These are phyloP conservation scores for Jaminaea rosea DNA, from an alignment of 1,284 basidiomycete species.

Conservation along the genomic window DNA sequence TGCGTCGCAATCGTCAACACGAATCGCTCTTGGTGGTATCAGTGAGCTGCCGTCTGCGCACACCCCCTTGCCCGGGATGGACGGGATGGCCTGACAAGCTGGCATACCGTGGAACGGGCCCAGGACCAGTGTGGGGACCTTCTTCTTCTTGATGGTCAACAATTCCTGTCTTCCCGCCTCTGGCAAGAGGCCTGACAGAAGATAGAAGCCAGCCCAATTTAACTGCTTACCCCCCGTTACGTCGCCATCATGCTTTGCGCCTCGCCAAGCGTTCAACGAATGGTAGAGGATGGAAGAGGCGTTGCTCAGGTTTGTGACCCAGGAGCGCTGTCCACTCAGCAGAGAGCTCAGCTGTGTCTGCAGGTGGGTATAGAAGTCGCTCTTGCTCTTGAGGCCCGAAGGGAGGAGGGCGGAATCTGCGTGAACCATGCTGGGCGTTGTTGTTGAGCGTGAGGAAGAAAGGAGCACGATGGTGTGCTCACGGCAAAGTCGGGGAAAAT, in stretches of 20 bases:
- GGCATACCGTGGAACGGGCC: slow-evolving; percentile 49
- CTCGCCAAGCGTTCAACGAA: slow-evolving; percentile 33
- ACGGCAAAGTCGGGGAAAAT: too few relatives aligned
- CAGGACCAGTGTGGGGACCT: slow-evolving; percentile 37
- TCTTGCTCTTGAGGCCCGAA: slow-evolving; percentile 42
- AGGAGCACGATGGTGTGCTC: too few relatives aligned
- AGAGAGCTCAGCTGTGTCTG: slow-evolving; percentile 30
- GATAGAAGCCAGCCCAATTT: slow-evolving; percentile 49
- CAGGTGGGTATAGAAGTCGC: slow-evolving; percentile 47
- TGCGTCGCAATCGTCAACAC: slow-evolving; percentile 44
- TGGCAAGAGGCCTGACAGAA: slow-evolving; percentile 45
- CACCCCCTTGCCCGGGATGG: slow-evolving; percentile 44
- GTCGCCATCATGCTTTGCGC: background rate
- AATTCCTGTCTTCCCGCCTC: slow-evolving; percentile 8
- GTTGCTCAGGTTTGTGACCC: slow-evolving; percentile 43
- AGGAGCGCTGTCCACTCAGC: slow-evolving; percentile 34
- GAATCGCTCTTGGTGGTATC: slow-evolving; percentile 35
- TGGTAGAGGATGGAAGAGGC: slow-evolving; percentile 36
- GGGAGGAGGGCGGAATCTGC: slow-evolving; percentile 66
- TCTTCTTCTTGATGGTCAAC: background rate
- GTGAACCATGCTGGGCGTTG: slow-evolving; percentile 2
- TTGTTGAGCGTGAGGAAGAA: too few relatives aligned
- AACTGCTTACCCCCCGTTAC: slow-evolving; percentile 17
- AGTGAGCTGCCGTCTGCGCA: slow-evolving; percentile 45
- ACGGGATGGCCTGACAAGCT: slow-evolving; percentile 45